Conservation (phyloP, 768 basidiomycete species). For the Rhodotorula sphaerocarpa region DNA sequence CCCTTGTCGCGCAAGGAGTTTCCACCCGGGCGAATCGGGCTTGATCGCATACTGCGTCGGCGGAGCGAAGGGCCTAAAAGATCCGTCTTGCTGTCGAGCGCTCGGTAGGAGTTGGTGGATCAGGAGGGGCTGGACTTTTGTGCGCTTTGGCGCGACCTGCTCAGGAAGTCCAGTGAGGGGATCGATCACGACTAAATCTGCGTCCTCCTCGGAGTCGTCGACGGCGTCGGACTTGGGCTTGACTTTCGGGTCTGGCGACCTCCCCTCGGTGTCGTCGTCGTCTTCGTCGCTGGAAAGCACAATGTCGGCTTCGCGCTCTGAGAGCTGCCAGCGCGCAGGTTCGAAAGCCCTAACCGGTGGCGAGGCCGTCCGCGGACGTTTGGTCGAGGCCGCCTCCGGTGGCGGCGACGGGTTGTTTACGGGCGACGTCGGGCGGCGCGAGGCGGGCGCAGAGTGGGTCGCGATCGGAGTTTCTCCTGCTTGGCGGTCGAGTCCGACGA, state of each 20-base stretch:
- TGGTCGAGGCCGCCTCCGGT: background rate
- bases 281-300: slow-evolving; percentile 21
- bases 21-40: background rate
- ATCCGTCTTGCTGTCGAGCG: background rate
- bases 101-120: slow-evolving; percentile 22
- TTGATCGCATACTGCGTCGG: slow-evolving; percentile 15
- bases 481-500: background rate
- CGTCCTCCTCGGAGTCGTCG: background rate
- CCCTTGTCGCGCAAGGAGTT: slow-evolving; percentile 13
- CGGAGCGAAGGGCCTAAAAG: background rate
- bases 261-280: too few species aligned
- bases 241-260: background rate
- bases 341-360: too few species aligned
- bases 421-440: too few species aligned
- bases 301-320: slow-evolving; percentile 5
- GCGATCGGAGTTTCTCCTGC: background rate
- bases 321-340: too few species aligned
- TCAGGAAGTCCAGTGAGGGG: slow-evolving; percentile 1
- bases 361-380: too few species aligned
- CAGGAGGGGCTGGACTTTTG: background rate
- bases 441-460: background rate
- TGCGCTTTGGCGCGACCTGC: background rate
- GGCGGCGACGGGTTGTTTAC: too few species aligned
- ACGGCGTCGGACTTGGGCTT: background rate
- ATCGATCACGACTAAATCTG: slow-evolving; percentile 13